Evolutionary conservation across 106 monocot genomes (phyloP).

Genomic region (Chionographis japonica): DNA sequence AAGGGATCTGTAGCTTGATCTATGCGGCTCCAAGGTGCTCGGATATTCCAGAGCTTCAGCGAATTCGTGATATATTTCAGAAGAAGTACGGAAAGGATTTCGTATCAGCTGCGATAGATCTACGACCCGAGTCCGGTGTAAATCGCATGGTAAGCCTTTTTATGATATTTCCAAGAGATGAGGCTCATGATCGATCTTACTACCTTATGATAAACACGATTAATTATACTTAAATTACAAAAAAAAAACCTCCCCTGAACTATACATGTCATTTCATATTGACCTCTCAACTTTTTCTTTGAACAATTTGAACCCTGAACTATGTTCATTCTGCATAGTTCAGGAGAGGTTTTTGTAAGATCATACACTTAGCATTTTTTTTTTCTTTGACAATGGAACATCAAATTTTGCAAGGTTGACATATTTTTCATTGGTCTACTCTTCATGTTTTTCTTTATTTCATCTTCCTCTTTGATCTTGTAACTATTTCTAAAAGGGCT

Average conservation of each 20-base stretch:
- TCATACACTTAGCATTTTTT: no score
- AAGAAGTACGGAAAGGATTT: slow-evolving; percentile 96
- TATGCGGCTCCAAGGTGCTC: slow-evolving; percentile 97
- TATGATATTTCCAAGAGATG: not conserved
- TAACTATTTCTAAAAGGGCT: no score
- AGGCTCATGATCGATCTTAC: not conserved
- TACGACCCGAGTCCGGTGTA: slow-evolving; percentile 73
- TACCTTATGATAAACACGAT: not conserved
- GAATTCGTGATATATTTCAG: slow-evolving; percentile 73
- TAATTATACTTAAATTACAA: no score
- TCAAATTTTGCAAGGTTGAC: no score
- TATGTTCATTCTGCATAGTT: no score
- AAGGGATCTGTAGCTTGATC: slow-evolving; percentile 89
- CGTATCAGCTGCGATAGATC: slow-evolving; percentile 73
- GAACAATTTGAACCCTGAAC: no score
- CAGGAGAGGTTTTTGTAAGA: no score
- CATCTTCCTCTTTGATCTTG: not conserved
- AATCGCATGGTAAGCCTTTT: slow-evolving; percentile 46
- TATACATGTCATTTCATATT: no score
- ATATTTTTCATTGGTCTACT: no score
- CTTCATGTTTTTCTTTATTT: not conserved
- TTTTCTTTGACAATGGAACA: no score
- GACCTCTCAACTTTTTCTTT: no score
- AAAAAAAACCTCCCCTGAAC: no score
- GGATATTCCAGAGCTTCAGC: slow-evolving; percentile 79